Conservation (phyloP, 495 filamentous ascomycete genomes). For the Xylaria grammica region DNA sequence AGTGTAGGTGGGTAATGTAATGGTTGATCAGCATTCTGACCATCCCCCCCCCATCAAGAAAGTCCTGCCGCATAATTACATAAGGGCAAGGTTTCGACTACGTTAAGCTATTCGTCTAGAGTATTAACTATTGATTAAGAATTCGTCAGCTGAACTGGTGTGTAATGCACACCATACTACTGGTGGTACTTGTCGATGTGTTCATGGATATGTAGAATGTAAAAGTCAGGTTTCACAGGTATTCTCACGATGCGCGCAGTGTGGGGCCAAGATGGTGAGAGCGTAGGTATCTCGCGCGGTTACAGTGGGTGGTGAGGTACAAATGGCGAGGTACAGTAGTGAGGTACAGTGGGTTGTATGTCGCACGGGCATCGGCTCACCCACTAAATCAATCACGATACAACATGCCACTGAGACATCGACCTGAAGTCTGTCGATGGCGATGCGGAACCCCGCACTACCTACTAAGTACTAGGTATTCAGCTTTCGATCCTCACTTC, state of each 20-base stretch:
- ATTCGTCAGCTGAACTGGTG: not conserved
- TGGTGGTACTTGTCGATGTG: no score
- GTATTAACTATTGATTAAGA: no score
- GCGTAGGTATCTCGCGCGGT: not conserved
- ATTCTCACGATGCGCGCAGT: no score
- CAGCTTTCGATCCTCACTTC: not conserved
- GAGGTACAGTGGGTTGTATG: not conserved
- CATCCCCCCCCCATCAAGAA: not conserved
- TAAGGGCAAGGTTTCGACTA: no score
- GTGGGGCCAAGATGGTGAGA: no score
- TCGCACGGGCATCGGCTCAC: slow-evolving; percentile 15
- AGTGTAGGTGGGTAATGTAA: no score
- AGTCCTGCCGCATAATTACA: not conserved
- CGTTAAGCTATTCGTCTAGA: no score
- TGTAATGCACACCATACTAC: no score
- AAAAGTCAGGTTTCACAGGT: no score
- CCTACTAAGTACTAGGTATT: not conserved
- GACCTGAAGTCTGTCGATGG: slow-evolving; percentile 1
- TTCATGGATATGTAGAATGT: no score
- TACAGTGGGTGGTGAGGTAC: no score
- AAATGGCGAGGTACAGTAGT: not conserved
- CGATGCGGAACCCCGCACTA: slow-evolving; percentile 3
- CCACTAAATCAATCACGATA: slow-evolving; percentile 15
- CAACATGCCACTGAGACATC: slow-evolving; percentile 14
- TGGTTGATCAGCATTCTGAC: no score